phyloP scores from a whole-genome alignment of 208 protist species.

The Trypanosoma lewisi region DNA sequence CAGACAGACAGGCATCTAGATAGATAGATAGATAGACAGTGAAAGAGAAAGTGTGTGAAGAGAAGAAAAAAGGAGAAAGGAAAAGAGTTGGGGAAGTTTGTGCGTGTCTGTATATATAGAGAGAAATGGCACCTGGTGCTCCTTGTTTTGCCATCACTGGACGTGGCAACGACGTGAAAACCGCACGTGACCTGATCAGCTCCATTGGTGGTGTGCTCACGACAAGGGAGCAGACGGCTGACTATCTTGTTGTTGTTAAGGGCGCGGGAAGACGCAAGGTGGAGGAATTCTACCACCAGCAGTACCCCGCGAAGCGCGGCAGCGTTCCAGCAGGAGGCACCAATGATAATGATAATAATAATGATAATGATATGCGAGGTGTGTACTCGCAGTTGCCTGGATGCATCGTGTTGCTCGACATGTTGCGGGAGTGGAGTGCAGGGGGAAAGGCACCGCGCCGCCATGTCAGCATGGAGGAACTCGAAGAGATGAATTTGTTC shows the following conservation, averaged over 20 bases:
- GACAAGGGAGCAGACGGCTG: constrained; percentile 9
- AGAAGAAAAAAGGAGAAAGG: background rate
- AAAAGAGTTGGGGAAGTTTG: background rate
- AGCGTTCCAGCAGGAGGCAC: too few species aligned
- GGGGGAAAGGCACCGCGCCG: background rate
- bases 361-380: background rate
- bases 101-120: too few species aligned
- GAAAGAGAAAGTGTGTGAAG: too few species aligned
- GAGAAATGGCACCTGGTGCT: background rate
- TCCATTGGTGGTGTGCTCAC: constrained; percentile 20
- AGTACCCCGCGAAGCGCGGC: background rate
- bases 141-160: constrained; percentile 23
- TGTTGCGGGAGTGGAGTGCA: constrained; percentile 18
- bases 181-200: constrained; percentile 20
- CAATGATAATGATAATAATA: background rate
- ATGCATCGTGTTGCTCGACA: constrained; percentile 20
- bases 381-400: background rate
- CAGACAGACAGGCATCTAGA: background rate
- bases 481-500: constrained; percentile 9
- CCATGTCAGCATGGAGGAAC: constrained; percentile 10
- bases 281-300: constrained; percentile 7
- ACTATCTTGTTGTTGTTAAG: constrained; percentile 23
- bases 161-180: constrained; percentile 21
- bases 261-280: constrained; percentile 23
- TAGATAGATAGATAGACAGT: background rate